Base-by-base conservation (phyloP, 257 asterid genomes). In the Penstemon barbatus region DNA sequence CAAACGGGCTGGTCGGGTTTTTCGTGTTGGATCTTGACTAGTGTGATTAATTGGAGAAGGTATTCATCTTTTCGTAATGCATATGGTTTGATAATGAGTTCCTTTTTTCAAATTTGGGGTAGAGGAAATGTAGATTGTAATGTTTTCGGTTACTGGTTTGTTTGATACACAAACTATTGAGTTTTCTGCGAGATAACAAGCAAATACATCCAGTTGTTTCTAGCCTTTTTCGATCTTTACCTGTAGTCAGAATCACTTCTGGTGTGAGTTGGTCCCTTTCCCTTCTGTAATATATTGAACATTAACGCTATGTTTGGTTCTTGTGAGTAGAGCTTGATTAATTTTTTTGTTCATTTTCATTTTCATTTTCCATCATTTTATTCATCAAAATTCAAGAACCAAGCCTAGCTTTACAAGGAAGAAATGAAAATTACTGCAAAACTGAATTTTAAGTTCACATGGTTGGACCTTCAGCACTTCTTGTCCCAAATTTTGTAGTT, bases 81-180 rank as follows among this genome's bases (percentile, higher is more conserved):
- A 57, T 81, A 85, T 10, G 91, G 89, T 73, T 60, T 79, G n/a
- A 82, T 68, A 1, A 4, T 48, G 44, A 53, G 59, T 57, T 73
- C 75, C 75, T 7, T 61, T 61, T 49, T 10, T 49, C 19, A 25
- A 49, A 5, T 49, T 49, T 11, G 18, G 8, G 6, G 11, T 7
- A 1, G 72, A 46, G 5, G 73, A 50, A 65, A 57, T 10, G 38
- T 79, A 70, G 10, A 72, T 41, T 2, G 83, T 76, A 42, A 75
- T 45, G 46, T 80, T 71, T 37, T 38, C 79, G n/a, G 36, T 85
- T 2, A 81, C 80, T 11, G 69, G 78, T 57, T 12, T 55, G 60
- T 76, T 61, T 5, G 86, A 58, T 69, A 81, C 42, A 19, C 85
- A 87, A 0, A 78, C 60, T 4, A 81, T 65, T 0, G 89, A 83